Evolutionary conservation across 2,329 filamentous ascomycete species (phyloP).

Genomic region (Helotiales sp.): DNA sequence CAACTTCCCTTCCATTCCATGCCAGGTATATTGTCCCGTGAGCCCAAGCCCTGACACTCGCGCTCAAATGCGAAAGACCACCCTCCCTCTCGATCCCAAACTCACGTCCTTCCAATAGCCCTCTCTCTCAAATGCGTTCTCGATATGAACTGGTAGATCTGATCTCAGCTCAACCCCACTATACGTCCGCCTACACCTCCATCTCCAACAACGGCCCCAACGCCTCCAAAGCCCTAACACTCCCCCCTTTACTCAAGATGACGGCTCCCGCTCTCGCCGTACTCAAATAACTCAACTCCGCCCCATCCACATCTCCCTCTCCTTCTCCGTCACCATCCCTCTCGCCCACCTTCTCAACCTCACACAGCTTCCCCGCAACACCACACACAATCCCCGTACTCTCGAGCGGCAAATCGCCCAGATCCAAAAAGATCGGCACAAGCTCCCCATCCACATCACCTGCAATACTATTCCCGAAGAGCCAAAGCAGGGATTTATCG

Average conservation of each 20-base stretch:
- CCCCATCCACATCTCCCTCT: constrained; percentile 42
- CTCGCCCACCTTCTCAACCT: constrained; percentile 61
- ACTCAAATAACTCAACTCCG: constrained; percentile 86
- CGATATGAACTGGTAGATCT: no score
- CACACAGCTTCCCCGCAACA: constrained; percentile 74
- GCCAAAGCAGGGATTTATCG: constrained; percentile 67
- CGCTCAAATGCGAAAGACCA: no score
- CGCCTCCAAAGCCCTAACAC: constrained; percentile 74
- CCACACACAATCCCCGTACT: constrained; percentile 95
- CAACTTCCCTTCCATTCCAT: no score
- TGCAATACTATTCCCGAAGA: constrained; percentile 76
- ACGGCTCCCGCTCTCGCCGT: constrained; percentile 90
- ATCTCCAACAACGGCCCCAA: constrained; percentile 53
- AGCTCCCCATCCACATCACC: constrained; percentile 74
- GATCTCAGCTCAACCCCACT: no score
- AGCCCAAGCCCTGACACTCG: no score
- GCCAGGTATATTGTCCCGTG: no score
- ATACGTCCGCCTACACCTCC: not conserved
- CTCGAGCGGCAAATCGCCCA: constrained; percentile 80
- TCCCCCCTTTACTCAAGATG: constrained; percentile 77
- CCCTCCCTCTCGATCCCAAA: no score
- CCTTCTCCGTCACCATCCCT: constrained; percentile 58
- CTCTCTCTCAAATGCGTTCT: no score
- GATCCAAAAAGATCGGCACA: constrained; percentile 86
- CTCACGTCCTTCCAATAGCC: no score